Evolutionary conservation across 495 filamentous ascomycete genomes (phyloP), one percentile per base, ranked within the genome.

Genomic region (Saxispiralis lemnorum): DNA sequence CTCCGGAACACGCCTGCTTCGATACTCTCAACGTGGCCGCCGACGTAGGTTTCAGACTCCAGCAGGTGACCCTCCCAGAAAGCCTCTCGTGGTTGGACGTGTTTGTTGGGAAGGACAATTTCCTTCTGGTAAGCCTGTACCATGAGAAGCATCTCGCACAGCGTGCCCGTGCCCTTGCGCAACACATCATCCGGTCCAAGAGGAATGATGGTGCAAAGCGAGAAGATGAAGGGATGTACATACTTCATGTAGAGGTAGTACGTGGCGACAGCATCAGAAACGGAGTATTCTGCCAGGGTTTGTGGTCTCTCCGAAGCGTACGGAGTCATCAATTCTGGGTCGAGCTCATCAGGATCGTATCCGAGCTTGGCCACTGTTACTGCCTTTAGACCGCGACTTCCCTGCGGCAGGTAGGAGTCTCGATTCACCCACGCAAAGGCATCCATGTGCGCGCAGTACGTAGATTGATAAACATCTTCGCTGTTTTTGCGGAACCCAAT

Each of bases 181-280:
- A 96, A 56, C 2, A 85, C 83, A 58, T 95, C 87, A 55, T 99
- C 87, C 13, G 87, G 81, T 21, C 83, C 85, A 1, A 99, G 67
- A 0, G 89, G 89, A 59, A 99, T 70, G 62, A 99, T 93, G 0
- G 85, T 99, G 63, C 89, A 96, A 0, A 99, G 67, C 0, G 89
- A 94, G 68, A 96, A 99, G 59, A 99, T 88, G 65, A 99, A 99
- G 1, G 89, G 89, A 57, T 99, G 89, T 16, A 99, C 84, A 61
- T 99, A 99, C 81, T 99, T 99, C 89, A 96, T 99, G 66, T 99
- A 99, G 35, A 99, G 70, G 56, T 99, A 99, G 59, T 96, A 99
- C 2, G 89, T 99, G 2, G 89, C 89, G 15, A 99, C 89, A 21
- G 89, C 89, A 73, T 99, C 89, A 51, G 89, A 99, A 35, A 99